These are phyloP conservation scores for Calonectria fujianensis DNA, from an alignment of 2,329 filamentous ascomycete genomes.

Conservation along the genomic window DNA sequence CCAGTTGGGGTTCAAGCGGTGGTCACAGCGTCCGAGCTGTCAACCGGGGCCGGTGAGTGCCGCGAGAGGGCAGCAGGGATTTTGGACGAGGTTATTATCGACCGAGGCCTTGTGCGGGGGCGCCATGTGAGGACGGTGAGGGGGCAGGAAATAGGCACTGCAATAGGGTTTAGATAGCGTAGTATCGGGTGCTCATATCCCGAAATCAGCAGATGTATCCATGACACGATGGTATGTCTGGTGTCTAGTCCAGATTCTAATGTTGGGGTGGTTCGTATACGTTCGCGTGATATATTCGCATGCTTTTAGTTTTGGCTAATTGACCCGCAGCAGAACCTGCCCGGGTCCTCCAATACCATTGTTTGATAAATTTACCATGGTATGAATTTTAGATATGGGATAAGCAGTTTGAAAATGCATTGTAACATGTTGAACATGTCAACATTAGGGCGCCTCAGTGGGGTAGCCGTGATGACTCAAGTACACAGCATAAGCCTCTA, in stretches of 20 bases:
- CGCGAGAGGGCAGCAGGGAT: slow-evolving; percentile 26
- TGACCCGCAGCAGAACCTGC: slow-evolving; percentile 28
- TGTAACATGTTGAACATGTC: background rate
- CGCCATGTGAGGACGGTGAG: slow-evolving; percentile 36
- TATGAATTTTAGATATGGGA: background rate
- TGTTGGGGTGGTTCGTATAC: slow-evolving; percentile 8
- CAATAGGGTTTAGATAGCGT: slow-evolving; percentile 27
- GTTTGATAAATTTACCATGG: background rate
- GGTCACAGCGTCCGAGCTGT: slow-evolving; percentile 25
- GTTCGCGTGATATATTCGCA: slow-evolving; percentile 21
- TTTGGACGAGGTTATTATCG: slow-evolving; percentile 22
- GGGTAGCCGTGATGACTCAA: slow-evolving; percentile 5
- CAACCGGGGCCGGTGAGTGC: slow-evolving; percentile 19
- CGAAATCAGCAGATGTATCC: slow-evolving; percentile 36
- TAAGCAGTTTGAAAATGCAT: background rate
- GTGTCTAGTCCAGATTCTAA: background rate
- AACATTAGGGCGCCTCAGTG: slow-evolving; percentile 25
- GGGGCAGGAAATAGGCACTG: background rate
- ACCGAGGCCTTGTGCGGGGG: slow-evolving; percentile 38
- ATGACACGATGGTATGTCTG: slow-evolving; percentile 7
- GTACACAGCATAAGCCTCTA: background rate
- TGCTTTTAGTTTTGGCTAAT: background rate
- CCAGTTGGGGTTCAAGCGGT: slow-evolving; percentile 29
- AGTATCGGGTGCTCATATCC: slow-evolving; percentile 32
- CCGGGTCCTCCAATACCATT: background rate